Conservation (phyloP, 768 basidiomycete species). For the Boletus sp. region DNA sequence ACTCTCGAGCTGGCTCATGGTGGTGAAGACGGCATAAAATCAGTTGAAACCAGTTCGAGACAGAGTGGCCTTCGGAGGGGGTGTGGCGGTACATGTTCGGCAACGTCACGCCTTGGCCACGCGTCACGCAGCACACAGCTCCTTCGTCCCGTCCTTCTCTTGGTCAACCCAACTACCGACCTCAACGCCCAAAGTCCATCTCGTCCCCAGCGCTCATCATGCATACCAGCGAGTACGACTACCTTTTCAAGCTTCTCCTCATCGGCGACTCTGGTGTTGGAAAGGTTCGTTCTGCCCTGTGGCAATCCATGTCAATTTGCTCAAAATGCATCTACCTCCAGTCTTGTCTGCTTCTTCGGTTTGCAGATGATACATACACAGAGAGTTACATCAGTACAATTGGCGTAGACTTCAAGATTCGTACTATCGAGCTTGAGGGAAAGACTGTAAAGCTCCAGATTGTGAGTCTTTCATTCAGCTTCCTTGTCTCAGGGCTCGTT, state of each 20-base stretch:
- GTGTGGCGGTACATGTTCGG: conserved; percentile 29
- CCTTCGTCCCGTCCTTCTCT: conserved; percentile 37
- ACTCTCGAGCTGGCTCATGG: neutral
- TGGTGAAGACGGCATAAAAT: neutral
- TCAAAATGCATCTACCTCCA: conserved; percentile 39
- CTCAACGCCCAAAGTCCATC: conserved; percentile 29
- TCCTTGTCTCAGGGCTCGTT: conserved; percentile 1
- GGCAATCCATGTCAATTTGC: conserved; percentile 16
- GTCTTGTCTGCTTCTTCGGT: conserved; percentile 90
- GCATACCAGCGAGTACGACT: conserved; percentile 95
- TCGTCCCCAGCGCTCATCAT: conserved; percentile 42
- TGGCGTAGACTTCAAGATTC: conserved; percentile 98
- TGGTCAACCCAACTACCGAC: conserved; percentile 30
- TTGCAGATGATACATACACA: conserved; percentile 96
- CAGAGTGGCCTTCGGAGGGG: neutral
- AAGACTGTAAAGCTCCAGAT: conserved; percentile 99
- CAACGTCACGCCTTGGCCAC: conserved; percentile 31
- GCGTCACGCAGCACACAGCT: conserved; percentile 33
- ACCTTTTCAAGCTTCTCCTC: conserved; percentile 93
- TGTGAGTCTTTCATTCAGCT: conserved; percentile 49
- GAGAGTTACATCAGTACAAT: conserved; percentile 98
- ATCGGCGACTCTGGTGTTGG: conserved; percentile 96
- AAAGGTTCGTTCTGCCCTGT: conserved; percentile 53
- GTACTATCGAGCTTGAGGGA: conserved; percentile 97
- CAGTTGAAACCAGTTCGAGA: conserved; percentile 7